phyloP scores from a whole-genome alignment of 805 yeast species.

The Isabelozyma gotoi region DNA sequence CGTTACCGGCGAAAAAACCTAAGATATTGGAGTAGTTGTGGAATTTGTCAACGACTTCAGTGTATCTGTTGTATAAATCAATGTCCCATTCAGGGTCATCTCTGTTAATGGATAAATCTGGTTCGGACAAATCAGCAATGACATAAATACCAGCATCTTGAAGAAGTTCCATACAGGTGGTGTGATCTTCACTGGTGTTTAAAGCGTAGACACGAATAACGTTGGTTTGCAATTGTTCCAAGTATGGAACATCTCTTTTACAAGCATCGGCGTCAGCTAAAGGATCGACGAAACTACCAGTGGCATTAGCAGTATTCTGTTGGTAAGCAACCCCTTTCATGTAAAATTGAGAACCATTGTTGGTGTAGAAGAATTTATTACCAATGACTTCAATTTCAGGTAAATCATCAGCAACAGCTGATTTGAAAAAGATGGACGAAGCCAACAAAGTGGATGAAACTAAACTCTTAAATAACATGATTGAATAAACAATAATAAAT shows the following conservation, averaged over 20 bases:
- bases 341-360: slow-evolving; percentile 77
- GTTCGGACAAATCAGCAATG: slow-evolving; percentile 82
- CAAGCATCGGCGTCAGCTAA: slow-evolving; percentile 62
- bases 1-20: slow-evolving; percentile 87
- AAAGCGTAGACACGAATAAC: slow-evolving; percentile 76
- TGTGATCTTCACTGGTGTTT: slow-evolving; percentile 62
- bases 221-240: slow-evolving; percentile 61
- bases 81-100: slow-evolving; percentile 61
- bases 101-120: slow-evolving; percentile 62
- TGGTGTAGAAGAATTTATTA: slow-evolving; percentile 73
- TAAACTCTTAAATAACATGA: slow-evolving; percentile 35
- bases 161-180: slow-evolving; percentile 64
- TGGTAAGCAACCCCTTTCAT: slow-evolving; percentile 82
- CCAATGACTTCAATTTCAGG: slow-evolving; percentile 74
- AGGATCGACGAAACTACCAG: slow-evolving; percentile 62
- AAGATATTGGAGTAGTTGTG: slow-evolving; percentile 68
- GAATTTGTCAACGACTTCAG: slow-evolving; percentile 66
- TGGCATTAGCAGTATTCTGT: slow-evolving; percentile 56
- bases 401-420: slow-evolving; percentile 14
- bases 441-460: slow-evolving; percentile 23
- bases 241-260: slow-evolving; percentile 72
- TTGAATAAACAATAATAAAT: background rate
- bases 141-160: slow-evolving; percentile 89
- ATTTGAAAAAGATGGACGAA: slow-evolving; percentile 10
- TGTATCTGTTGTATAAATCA: slow-evolving; percentile 65